Conservation (phyloP, 345 rosid genomes). For the Rhizophora mangle region DNA sequence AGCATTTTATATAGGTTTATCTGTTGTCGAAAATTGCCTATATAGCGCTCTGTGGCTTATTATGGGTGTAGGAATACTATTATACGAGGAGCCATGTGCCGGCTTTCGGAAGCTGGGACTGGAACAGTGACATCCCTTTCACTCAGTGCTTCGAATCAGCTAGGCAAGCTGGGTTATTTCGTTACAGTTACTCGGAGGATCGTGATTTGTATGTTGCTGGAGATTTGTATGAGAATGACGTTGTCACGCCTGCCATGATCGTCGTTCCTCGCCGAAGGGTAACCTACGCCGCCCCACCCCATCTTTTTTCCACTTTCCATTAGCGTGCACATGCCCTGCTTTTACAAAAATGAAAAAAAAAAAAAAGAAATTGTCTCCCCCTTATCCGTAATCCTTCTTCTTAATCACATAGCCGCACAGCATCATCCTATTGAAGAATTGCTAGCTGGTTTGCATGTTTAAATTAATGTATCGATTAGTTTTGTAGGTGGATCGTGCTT, state of each 20-base stretch:
- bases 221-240: conserved; percentile 72
- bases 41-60: neutral
- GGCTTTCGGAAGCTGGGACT: conserved; percentile 98
- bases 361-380: no score
- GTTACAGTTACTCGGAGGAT: conserved; percentile 65
- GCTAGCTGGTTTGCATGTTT: no score
- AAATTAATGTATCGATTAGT: no score
- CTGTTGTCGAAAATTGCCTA: neutral
- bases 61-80: conserved; percentile 33
- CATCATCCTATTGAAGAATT: no score
- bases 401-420: no score
- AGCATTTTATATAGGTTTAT: neutral
- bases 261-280: conserved; percentile 87
- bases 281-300: neutral
- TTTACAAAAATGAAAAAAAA: no score
- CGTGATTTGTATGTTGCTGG: conserved; percentile 91
- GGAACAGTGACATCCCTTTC: conserved; percentile 78
- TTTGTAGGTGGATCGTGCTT: no score
- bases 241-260: conserved; percentile 82
- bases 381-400: no score
- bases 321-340: neutral
- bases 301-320: neutral
- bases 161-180: conserved; percentile 59
- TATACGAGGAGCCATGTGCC: conserved; percentile 70
- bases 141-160: conserved; percentile 93